Conservation (phyloP, 768 basidiomycete species). For the Strobilomyces dryophilus region DNA sequence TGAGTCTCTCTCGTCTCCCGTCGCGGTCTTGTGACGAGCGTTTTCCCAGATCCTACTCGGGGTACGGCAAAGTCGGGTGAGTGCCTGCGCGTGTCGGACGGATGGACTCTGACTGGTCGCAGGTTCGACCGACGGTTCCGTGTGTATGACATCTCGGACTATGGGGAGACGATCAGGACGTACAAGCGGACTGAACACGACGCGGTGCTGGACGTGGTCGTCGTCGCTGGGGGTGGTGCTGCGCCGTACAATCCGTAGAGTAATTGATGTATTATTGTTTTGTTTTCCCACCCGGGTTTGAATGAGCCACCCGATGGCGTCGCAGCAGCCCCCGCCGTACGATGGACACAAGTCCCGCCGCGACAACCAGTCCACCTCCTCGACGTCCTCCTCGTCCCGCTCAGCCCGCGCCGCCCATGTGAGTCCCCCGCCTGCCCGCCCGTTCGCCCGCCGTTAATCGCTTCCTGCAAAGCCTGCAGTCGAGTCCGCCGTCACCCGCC, state of each 20-base stretch:
- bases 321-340: slow-evolving; percentile 10
- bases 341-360: slow-evolving; percentile 45
- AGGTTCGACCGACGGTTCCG: slow-evolving; percentile 92
- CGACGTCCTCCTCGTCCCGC: slow-evolving; percentile 26
- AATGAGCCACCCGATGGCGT: not conserved
- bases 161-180: slow-evolving; percentile 88
- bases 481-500: slow-evolving; percentile 86
- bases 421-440: slow-evolving; percentile 2
- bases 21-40: not conserved
- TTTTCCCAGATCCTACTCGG: slow-evolving; percentile 64
- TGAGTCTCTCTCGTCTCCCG: slow-evolving; percentile 31
- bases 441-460: slow-evolving; percentile 3
- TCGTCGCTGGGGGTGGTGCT: slow-evolving; percentile 50
- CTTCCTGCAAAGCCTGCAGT: slow-evolving; percentile 56
- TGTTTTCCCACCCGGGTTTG: slow-evolving; percentile 10
- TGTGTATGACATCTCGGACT: slow-evolving; percentile 82
- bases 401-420: slow-evolving; percentile 23
- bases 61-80: slow-evolving; percentile 74
- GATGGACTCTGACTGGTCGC: slow-evolving; percentile 1
- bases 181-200: slow-evolving; percentile 79
- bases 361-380: slow-evolving; percentile 35
- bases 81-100: slow-evolving; percentile 17
- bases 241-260: slow-evolving; percentile 28
- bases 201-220: slow-evolving; percentile 59
- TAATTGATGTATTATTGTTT: not conserved